phyloP scores from a whole-genome alignment of 495 filamentous ascomycete genomes.

The Penicillium roqueforti region DNA sequence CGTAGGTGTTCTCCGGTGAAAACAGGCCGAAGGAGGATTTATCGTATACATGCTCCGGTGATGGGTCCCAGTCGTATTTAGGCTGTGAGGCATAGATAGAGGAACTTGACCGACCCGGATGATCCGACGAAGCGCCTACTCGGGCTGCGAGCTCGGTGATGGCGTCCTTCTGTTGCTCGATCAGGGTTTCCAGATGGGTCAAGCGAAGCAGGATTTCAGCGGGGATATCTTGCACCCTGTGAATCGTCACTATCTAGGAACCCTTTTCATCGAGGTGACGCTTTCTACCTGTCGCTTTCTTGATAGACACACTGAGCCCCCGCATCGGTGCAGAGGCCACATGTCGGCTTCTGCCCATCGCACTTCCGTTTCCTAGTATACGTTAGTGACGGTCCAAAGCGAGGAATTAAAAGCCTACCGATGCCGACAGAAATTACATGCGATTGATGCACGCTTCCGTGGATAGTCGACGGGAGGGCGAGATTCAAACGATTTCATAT shows the following conservation, averaged over 20 bases:
- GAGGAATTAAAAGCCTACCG: conserved; percentile 4
- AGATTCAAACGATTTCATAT: conserved; percentile 7
- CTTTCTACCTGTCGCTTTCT: conserved; percentile 18
- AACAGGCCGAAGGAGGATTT: not conserved
- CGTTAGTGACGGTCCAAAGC: not conserved
- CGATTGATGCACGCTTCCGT: conserved; percentile 20
- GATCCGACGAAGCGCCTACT: not conserved
- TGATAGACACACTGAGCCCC: conserved; percentile 20
- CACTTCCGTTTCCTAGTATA: conserved; percentile 19
- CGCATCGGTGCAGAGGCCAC: conserved; percentile 17
- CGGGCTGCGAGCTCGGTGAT: not conserved
- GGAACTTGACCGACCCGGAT: not conserved
- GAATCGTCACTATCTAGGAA: conserved; percentile 3
- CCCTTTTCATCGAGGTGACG: not conserved
- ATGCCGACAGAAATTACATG: conserved; percentile 22
- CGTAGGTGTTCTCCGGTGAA: not conserved
- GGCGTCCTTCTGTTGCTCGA: conserved; percentile 6
- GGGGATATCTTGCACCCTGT: conserved; percentile 9
- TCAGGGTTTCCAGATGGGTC: conserved; percentile 3
- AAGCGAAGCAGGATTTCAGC: conserved; percentile 6
- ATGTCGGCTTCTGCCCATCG: conserved; percentile 18
- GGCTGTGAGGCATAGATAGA: not conserved
- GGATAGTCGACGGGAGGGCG: conserved; percentile 12
- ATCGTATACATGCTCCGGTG: not conserved
- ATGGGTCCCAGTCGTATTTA: conserved; percentile 5